phyloP scores from a whole-genome alignment of 2,329 filamentous ascomycete genomes.

The Zopfia rhizophila region DNA sequence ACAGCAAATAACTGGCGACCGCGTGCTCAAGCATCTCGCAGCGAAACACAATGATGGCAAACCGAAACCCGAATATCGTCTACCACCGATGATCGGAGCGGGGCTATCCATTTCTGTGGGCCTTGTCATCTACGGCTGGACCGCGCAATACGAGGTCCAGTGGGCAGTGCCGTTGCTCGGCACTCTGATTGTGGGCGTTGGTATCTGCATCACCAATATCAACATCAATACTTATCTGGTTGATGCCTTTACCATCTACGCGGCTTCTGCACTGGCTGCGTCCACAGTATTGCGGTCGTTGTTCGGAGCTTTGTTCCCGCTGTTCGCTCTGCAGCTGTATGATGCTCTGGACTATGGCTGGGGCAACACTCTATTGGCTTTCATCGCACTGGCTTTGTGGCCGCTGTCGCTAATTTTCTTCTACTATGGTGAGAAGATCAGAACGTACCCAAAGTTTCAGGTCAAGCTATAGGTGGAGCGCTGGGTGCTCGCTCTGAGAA shows the following conservation, averaged over 20 bases:
- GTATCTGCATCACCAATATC: constrained; percentile 26
- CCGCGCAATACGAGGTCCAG: neutral
- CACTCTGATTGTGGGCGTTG: no score
- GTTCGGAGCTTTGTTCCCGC: constrained; percentile 65
- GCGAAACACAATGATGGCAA: constrained; percentile 43
- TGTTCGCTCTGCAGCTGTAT: constrained; percentile 69
- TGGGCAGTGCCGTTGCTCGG: constrained; percentile 13
- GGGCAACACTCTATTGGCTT: constrained; percentile 64
- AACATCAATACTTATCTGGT: constrained; percentile 68
- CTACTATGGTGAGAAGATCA: constrained; percentile 56
- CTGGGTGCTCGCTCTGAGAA: no score
- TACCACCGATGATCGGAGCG: constrained; percentile 39
- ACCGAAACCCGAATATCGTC: constrained; percentile 48
- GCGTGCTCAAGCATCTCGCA: constrained; percentile 35
- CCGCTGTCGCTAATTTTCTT: constrained; percentile 56
- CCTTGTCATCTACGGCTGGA: constrained; percentile 4
- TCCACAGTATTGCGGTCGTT: constrained; percentile 64
- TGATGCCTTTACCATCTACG: constrained; percentile 61
- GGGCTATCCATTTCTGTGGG: constrained; percentile 27
- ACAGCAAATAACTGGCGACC: constrained; percentile 41
- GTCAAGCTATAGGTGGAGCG: no score
- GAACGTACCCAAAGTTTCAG: constrained; percentile 45
- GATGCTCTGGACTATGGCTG: constrained; percentile 66
- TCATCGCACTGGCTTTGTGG: constrained; percentile 57
- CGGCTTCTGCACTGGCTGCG: constrained; percentile 65